phyloP scores from a whole-genome alignment of 2,329 filamentous ascomycete species.

The Anthostomella pinea region DNA sequence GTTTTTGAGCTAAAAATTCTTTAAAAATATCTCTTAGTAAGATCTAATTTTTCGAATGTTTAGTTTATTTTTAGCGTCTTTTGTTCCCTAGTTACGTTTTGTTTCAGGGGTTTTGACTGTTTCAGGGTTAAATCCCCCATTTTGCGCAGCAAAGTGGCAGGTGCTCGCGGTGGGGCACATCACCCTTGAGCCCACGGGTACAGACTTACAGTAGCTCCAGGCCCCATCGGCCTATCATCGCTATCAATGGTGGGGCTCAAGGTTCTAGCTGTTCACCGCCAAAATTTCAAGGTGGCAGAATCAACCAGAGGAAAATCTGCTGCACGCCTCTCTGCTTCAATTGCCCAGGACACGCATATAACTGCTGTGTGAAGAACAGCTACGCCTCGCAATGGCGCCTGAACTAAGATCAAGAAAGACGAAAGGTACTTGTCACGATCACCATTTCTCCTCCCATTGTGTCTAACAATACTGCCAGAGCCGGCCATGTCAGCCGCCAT shows the following conservation, averaged over 20 bases:
- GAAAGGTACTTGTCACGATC: constrained; percentile 22
- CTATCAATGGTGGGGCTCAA: no score
- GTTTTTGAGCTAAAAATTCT: no score
- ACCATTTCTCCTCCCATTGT: background rate
- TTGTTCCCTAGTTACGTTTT: no score
- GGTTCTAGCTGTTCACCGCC: constrained; percentile 22
- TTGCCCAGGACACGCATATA: background rate
- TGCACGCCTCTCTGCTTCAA: constrained; percentile 7
- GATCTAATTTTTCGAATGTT: no score
- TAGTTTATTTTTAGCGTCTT: no score
- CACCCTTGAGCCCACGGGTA: no score
- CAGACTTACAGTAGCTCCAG: no score
- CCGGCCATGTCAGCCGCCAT: constrained; percentile 34
- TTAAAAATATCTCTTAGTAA: no score
- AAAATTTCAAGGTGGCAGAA: constrained; percentile 31
- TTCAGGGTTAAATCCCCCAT: no score
- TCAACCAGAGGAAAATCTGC: constrained; percentile 13
- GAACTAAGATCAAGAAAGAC: constrained; percentile 40
- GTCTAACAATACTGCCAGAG: constrained; percentile 11
- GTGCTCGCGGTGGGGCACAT: no score
- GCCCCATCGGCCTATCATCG: background rate
- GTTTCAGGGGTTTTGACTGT: no score
- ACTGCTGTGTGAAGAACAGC: background rate
- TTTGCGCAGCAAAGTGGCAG: no score
- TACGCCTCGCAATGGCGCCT: constrained; percentile 40